Percentiles rank a stretch among this genome's conserved stretches.
phyloP scores from a whole-genome alignment of 768 basidiomycete species.

The Macrolepiota fuliginosa region DNA sequence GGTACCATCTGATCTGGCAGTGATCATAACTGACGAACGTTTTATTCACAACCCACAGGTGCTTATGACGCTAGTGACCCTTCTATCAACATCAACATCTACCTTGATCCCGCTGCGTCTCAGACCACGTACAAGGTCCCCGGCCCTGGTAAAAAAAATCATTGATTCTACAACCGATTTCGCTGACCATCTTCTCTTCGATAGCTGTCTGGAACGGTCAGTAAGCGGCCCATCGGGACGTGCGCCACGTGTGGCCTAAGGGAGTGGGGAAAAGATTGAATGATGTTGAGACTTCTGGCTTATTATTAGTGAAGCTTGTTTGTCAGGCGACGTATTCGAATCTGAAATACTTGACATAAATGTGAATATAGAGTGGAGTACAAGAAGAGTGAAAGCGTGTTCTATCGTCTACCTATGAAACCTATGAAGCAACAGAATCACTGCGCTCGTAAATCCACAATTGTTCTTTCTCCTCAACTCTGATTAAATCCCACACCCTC shows the following conservation, averaged over 20 bases:
- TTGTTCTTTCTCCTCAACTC: conserved; percentile 12
- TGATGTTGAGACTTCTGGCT: background rate
- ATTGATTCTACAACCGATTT: background rate
- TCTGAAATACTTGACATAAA: background rate
- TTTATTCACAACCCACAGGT: conserved; percentile 14
- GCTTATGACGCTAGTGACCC: conserved; percentile 32
- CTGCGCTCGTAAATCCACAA: conserved; percentile 21
- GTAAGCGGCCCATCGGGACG: background rate
- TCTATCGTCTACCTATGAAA: background rate
- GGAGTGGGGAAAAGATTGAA: background rate
- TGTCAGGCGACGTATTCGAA: background rate
- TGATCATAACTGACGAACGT: background rate
- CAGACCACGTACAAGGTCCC: conserved; percentile 31
- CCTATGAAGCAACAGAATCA: background rate
- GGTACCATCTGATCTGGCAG: background rate
- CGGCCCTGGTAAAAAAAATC: conserved; percentile 24
- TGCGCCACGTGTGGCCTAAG: background rate
- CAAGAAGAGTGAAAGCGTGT: background rate
- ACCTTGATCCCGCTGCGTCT: conserved; percentile 26
- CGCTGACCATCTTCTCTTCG: background rate
- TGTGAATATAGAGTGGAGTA: background rate
- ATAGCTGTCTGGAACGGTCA: conserved; percentile 25
- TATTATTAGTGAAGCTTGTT: background rate
- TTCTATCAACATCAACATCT: conserved; percentile 35
- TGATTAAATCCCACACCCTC: conserved; percentile 6